Percentiles rank a stretch among this genome's conserved stretches.
Conservation (phyloP, 306 rosid genomes). For the Lotus japonicus region DNA sequence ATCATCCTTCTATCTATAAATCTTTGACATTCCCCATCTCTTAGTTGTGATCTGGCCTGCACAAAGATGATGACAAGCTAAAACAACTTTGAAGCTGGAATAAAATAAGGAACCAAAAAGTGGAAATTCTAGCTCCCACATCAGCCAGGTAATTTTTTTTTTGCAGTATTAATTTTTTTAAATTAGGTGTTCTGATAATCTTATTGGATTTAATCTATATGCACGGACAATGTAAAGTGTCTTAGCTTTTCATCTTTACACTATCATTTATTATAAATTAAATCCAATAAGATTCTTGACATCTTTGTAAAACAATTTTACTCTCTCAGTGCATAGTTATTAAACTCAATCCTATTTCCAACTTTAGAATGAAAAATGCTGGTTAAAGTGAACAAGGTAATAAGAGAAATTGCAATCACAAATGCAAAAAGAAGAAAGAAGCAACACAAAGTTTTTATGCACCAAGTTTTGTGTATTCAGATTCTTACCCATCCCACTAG, state of each 20-base stretch:
- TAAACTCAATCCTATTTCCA: background rate
- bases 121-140: background rate
- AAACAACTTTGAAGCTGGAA: background rate
- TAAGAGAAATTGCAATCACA: background rate
- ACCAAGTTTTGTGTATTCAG: background rate
- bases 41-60: slow-evolving; percentile 67
- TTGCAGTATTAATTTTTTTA: too few species aligned
- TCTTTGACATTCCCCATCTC: slow-evolving; percentile 53
- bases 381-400: background rate
- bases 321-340: too few species aligned
- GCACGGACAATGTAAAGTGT: too few species aligned
- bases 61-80: background rate
- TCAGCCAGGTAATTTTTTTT: background rate
- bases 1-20: slow-evolving; percentile 51
- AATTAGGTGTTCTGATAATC: too few species aligned
- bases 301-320: too few species aligned
- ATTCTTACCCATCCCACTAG: slow-evolving; percentile 71
- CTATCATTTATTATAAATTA: too few species aligned
- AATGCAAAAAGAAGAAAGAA: background rate
- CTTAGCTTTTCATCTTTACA: too few species aligned
- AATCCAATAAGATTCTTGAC: too few species aligned
- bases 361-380: background rate
- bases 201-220: too few species aligned
- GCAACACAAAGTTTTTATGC: background rate
- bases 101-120: background rate